Conservation (phyloP, 768 basidiomycete species). For the Suillus occidentalis region DNA sequence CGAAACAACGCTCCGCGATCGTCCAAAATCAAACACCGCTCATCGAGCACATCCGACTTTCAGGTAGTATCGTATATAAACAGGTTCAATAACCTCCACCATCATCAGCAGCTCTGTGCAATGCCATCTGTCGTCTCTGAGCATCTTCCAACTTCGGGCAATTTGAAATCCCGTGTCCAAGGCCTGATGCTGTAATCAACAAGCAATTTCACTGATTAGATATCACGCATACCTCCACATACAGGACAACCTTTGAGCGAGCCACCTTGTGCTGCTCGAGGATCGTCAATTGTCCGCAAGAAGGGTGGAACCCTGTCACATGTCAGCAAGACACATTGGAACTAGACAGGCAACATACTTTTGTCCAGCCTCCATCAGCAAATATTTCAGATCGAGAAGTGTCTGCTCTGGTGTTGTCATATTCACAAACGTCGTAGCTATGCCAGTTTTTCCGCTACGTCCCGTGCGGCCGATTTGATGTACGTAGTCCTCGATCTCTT, state of each 20-base stretch:
- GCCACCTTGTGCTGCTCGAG: conserved; percentile 76
- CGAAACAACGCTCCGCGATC: too few relatives aligned
- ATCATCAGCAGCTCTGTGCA: conserved; percentile 69
- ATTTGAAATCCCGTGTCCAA: conserved; percentile 91
- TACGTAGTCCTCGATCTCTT: conserved; percentile 99
- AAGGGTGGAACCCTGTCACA: conserved; percentile 85
- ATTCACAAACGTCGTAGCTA: conserved; percentile 98
- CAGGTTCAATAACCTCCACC: conserved; percentile 47
- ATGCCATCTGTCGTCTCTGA: conserved; percentile 87
- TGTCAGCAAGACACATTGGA: conserved; percentile 10
- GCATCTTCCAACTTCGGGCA: conserved; percentile 97
- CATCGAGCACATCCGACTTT: too few relatives aligned
- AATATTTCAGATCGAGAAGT: conserved; percentile 92
- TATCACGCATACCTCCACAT: conserved; percentile 74
- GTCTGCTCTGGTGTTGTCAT: conserved; percentile 98
- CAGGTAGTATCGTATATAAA: neutral
- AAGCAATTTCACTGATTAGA: neutral
- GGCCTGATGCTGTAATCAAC: conserved; percentile 45
- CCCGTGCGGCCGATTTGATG: conserved; percentile 99
- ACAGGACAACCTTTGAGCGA: conserved; percentile 88
- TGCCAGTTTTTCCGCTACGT: conserved; percentile 96
- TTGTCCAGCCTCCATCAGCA: conserved; percentile 96
- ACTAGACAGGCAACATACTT: conserved; percentile 57
- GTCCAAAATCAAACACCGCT: too few relatives aligned
- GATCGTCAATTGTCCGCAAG: conserved; percentile 86